phyloP scores from a whole-genome alignment of 1,284 basidiomycete genomes.

The Cryptococcus wingfieldii region DNA sequence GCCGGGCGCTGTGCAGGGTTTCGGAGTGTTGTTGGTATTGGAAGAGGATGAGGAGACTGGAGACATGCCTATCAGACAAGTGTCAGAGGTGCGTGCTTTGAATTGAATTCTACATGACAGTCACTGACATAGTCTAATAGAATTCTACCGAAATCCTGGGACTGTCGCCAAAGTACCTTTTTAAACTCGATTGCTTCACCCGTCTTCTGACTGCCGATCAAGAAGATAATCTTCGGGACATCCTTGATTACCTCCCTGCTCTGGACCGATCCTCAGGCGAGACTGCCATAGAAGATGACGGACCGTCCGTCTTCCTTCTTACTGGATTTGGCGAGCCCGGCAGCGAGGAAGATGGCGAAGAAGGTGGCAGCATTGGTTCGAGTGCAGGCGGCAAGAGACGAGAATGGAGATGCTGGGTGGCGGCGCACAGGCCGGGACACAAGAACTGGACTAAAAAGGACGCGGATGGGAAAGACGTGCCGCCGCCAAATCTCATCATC shows the following conservation, averaged over 20 bases:
- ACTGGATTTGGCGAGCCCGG: conserved; percentile 67
- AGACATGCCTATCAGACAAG: conserved; percentile 66
- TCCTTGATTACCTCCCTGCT: conserved; percentile 64
- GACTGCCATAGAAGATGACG: conserved; percentile 49
- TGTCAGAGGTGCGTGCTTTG: conserved; percentile 63
- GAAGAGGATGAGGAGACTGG: conserved; percentile 62
- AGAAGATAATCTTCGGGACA: conserved; percentile 70
- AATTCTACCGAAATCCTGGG: conserved; percentile 68
- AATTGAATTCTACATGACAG: conserved; percentile 14
- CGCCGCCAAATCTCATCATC: conserved; percentile 54
- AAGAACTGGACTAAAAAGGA: conserved; percentile 29
- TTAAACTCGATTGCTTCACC: conserved; percentile 71
- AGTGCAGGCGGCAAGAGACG: conserved; percentile 40
- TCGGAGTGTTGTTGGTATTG: conserved; percentile 74
- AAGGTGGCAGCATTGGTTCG: conserved; percentile 29
- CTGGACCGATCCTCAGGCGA: conserved; percentile 37
- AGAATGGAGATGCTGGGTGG: conserved; percentile 82
- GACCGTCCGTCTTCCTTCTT: conserved; percentile 67
- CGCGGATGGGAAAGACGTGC: conserved; percentile 20
- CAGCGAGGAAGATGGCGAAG: conserved; percentile 41
- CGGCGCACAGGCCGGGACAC: conserved; percentile 61
- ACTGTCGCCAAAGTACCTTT: conserved; percentile 70
- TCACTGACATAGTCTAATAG: conserved; percentile 33
- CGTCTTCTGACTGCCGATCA: conserved; percentile 67
- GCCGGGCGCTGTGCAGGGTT: conserved; percentile 80